phyloP scores from a whole-genome alignment of 192 early-diverging fungal species.

The Coemansia sp. region DNA sequence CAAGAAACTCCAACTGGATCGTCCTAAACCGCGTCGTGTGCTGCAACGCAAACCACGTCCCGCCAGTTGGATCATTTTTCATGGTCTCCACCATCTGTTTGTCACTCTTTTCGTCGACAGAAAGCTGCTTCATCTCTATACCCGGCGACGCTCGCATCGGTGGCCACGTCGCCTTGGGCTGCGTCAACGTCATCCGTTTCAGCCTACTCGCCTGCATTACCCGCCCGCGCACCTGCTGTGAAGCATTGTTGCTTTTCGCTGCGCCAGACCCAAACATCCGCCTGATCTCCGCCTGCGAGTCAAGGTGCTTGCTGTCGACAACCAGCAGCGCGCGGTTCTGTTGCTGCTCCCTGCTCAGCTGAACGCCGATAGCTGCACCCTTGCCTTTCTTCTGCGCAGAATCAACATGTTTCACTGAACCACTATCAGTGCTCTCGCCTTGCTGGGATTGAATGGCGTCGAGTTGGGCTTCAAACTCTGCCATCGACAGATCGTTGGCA shows the following conservation, averaged over 20 bases:
- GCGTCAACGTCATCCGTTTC: constrained; percentile 61
- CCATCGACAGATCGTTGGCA: constrained; percentile 32
- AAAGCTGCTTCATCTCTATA: constrained; percentile 50
- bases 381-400: constrained; percentile 5
- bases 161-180: constrained; percentile 75
- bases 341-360: constrained; percentile 36
- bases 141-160: constrained; percentile 48
- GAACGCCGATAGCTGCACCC: constrained; percentile 31
- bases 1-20: constrained; percentile 72
- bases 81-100: constrained; percentile 37
- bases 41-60: constrained; percentile 59
- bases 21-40: constrained; percentile 74
- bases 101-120: constrained; percentile 52
- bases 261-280: constrained; percentile 86
- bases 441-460: constrained; percentile 16
- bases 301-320: constrained; percentile 65
- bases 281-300: constrained; percentile 86
- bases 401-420: not conserved
- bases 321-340: constrained; percentile 40
- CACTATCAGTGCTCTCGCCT: constrained; percentile 1
- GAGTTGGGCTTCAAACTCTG: constrained; percentile 45
- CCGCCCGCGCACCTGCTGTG: constrained; percentile 10
- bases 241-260: constrained; percentile 44
- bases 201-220: constrained; percentile 3
- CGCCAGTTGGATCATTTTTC: constrained; percentile 26